phyloP scores from a whole-genome alignment of 768 basidiomycete genomes.

The Phaeolepiota aurea region DNA sequence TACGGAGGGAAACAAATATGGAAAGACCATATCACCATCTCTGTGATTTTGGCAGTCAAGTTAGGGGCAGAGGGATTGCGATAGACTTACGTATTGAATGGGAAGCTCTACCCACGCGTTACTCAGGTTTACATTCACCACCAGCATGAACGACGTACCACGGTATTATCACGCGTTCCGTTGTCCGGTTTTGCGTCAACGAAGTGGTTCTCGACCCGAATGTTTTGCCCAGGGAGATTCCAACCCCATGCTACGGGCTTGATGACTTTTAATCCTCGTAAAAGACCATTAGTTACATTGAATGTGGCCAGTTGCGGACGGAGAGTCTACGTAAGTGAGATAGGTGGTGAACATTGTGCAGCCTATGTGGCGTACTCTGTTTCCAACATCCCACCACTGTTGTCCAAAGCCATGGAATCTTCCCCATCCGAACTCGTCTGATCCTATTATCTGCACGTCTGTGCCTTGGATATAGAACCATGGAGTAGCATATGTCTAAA shows the following conservation, averaged over 20 bases:
- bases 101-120: slow-evolving; percentile 24
- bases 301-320: slow-evolving; percentile 40
- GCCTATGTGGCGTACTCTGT: slow-evolving; percentile 25
- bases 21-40: slow-evolving; percentile 12
- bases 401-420: slow-evolving; percentile 39
- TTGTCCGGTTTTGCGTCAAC: slow-evolving; percentile 32
- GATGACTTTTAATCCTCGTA: slow-evolving; percentile 30
- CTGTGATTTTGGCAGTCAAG: slow-evolving; percentile 5
- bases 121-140: background rate
- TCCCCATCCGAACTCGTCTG: slow-evolving; percentile 28
- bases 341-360: background rate
- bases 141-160: slow-evolving; percentile 15
- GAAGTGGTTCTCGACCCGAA: slow-evolving; percentile 28
- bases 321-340: slow-evolving; percentile 16
- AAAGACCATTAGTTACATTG: slow-evolving; percentile 32
- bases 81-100: slow-evolving; percentile 32
- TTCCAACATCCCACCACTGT: slow-evolving; percentile 41
- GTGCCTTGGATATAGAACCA: slow-evolving; percentile 38
- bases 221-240: slow-evolving; percentile 29
- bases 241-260: slow-evolving; percentile 45
- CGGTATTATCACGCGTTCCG: slow-evolving; percentile 24
- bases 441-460: slow-evolving; percentile 31
- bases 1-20: background rate
- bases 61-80: background rate
- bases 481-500: slow-evolving; percentile 29